These are phyloP conservation scores for Colletotrichum chlorophyti DNA, from an alignment of 2,329 filamentous ascomycete genomes.

Conservation along the genomic window DNA sequence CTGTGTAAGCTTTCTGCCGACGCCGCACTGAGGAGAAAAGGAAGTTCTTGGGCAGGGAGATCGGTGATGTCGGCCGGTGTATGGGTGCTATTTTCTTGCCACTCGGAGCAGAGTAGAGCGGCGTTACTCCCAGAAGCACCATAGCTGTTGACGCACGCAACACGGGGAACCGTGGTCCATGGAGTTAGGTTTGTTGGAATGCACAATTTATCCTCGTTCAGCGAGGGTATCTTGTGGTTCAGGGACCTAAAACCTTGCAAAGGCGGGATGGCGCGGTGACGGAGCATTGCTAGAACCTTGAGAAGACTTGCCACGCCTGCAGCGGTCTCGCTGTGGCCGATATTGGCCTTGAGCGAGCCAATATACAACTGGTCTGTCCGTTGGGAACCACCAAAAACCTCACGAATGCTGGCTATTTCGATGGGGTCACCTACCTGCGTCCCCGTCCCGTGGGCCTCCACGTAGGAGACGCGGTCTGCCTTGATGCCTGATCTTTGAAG, in stretches of 20 bases:
- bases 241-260: slow-evolving; percentile 34
- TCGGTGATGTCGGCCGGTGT: background rate
- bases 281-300: background rate
- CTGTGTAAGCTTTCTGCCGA: background rate
- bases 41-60: background rate
- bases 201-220: background rate
- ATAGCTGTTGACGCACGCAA: slow-evolving; percentile 43
- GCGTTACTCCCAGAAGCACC: slow-evolving; percentile 44
- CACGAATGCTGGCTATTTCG: slow-evolving; percentile 48
- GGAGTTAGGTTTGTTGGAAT: background rate
- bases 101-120: slow-evolving; percentile 34
- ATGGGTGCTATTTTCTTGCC: background rate
- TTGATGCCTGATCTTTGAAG: background rate
- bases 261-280: slow-evolving; percentile 27
- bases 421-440: slow-evolving; percentile 52
- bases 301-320: slow-evolving; percentile 24
- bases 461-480: slow-evolving; percentile 32
- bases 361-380: background rate
- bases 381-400: slow-evolving; percentile 12
- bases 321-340: slow-evolving; percentile 28
- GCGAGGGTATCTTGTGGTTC: slow-evolving; percentile 36
- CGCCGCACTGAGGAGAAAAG: background rate
- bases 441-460: slow-evolving; percentile 54
- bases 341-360: slow-evolving; percentile 22
- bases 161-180: slow-evolving; percentile 32